phyloP scores from a whole-genome alignment of 257 asterid species.

The Solanum neorickii region DNA sequence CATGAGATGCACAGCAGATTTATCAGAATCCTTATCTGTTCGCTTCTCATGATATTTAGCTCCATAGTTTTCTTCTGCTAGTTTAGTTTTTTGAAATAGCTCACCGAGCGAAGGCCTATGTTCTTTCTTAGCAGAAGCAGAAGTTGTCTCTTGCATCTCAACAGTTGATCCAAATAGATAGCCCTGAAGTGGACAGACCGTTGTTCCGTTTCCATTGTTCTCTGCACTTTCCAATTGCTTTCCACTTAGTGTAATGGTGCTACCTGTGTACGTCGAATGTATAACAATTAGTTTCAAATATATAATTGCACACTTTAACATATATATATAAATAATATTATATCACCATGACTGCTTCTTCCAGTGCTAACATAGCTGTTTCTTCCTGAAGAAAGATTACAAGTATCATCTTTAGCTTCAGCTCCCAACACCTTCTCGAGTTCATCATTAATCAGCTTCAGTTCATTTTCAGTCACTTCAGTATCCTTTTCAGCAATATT shows the following conservation, averaged over 20 bases:
- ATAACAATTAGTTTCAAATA: not conserved
- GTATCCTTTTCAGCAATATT: slow-evolving; percentile 79
- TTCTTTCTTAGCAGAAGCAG: slow-evolving; percentile 36
- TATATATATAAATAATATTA: not conserved
- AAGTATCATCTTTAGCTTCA: slow-evolving; percentile 30
- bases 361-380: slow-evolving; percentile 72
- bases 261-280: not conserved
- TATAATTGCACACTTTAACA: not conserved
- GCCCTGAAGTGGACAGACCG: slow-evolving; percentile 66
- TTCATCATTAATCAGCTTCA: slow-evolving; percentile 81
- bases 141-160: slow-evolving; percentile 40
- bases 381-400: slow-evolving; percentile 60
- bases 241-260: slow-evolving; percentile 56
- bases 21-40: slow-evolving; percentile 48
- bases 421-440: slow-evolving; percentile 81
- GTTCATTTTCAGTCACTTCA: slow-evolving; percentile 64
- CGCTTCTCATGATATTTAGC: slow-evolving; percentile 34
- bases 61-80: slow-evolving; percentile 46
- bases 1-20: slow-evolving; percentile 54
- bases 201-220: slow-evolving; percentile 33
- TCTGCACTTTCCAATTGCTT: slow-evolving; percentile 49
- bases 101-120: slow-evolving; percentile 85
- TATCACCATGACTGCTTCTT: slow-evolving; percentile 48
- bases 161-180: slow-evolving; percentile 75
- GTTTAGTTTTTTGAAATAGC: slow-evolving; percentile 74